A percentile compares a stretch with the other conserved stretches of the same genome.
phyloP scores from a whole-genome alignment of 805 yeast species.

The Yarrowia porcina region DNA sequence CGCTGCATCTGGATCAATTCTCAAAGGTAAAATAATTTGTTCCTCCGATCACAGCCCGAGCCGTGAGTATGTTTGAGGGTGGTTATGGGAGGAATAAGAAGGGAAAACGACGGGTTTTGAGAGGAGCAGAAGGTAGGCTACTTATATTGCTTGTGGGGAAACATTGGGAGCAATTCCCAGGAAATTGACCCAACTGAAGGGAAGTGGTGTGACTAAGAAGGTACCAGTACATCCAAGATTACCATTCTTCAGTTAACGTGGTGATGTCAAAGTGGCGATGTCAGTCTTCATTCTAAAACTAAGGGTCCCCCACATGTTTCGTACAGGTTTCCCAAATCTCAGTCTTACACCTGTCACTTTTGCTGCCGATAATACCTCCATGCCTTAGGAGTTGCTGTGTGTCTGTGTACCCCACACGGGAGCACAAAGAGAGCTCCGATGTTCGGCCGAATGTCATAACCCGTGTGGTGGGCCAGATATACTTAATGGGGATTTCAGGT shows the following conservation, averaged over 20 bases:
- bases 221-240: no score
- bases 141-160: neutral
- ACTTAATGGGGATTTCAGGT: neutral
- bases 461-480: neutral
- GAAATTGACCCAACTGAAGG: no score
- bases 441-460: neutral
- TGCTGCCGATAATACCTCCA: neutral
- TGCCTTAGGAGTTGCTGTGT: neutral
- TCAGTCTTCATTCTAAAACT: no score
- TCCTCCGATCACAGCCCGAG: constrained; percentile 15
- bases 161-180: neutral
- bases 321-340: no score
- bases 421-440: neutral
- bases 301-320: no score
- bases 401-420: neutral
- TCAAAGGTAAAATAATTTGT: constrained; percentile 11
- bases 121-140: neutral
- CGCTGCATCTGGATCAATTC: neutral
- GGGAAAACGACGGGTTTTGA: no score
- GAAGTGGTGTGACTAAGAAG: no score
- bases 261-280: no score
- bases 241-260: no score
- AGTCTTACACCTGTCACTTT: no score
- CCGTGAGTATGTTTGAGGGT: no score
- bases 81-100: neutral